Evolutionary conservation across 768 basidiomycete species (phyloP), one percentile per base, ranked within the genome.

Genomic region (Calocera viscosa): DNA sequence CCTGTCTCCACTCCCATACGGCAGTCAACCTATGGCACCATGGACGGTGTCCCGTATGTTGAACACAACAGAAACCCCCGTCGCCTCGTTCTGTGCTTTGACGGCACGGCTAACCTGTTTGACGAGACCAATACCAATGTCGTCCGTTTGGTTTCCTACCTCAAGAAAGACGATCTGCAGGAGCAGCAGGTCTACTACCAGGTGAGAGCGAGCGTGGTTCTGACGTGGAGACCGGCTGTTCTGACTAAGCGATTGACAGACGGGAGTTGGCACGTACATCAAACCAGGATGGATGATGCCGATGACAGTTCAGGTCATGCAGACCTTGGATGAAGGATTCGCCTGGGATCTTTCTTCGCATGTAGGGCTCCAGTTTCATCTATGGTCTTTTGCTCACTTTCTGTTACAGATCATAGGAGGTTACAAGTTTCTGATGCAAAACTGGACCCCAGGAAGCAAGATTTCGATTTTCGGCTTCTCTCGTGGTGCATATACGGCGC

Each of bases 371-470:
- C 19, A 17, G 24, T 26, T 47, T 16, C 35, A 26, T 53, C 26
- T 33, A 5, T 2, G 32, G 28, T 17, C 33, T 12, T 19, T 67
- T 34, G 24, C 17, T 65, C 28, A n/a, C 2, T 39, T 8, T 38
- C 30, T 10, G 24, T 11, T 16, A 12, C 28, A 70, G 69, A 65
- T 70, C 28, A 68, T 68, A 64, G 86, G 82, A 8, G 90, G 90
- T 0, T 92, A 91, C 75, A 78, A 77, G 68, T 91, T 86, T 74
- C 76, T 91, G 65, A 90, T 91, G 90, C 81, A 87, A 68, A 90
- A 87, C 71, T 90, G 87, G 72, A 79, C 77, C 19, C 71, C 76
- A 0, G 90, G 89, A 81, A 76, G 77, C 67, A 67, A 68, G 64
- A 70, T 77, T 39, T 75, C 63, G 67, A 71, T 77, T 40, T 75